phyloP scores from a whole-genome alignment of 2,329 filamentous ascomycete species.

The Trichoderma sp. region DNA sequence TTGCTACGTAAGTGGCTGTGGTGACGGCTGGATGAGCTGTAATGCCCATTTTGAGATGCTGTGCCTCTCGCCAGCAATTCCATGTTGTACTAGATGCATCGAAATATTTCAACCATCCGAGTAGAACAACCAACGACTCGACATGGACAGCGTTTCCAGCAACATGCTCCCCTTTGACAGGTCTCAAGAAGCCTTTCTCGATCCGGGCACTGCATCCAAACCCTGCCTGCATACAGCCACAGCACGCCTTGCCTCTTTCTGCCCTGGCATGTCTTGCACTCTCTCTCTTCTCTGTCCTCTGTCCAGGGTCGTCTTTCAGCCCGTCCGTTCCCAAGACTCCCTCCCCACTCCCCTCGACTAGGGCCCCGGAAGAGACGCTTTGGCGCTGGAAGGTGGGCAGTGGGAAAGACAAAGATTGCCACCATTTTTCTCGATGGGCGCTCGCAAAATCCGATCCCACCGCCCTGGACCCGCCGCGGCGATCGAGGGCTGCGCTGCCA shows the following conservation, averaged over 20 bases:
- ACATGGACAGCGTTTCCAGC: no score
- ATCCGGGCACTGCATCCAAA: conserved; percentile 1
- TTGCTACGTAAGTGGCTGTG: conserved; percentile 3
- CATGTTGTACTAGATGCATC: no score
- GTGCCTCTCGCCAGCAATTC: no score
- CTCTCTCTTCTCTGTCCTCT: not conserved
- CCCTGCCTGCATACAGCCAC: conserved; percentile 12
- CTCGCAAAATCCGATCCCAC: conserved; percentile 18
- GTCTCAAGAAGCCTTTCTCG: not conserved
- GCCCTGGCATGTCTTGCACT: not conserved
- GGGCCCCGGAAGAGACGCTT: not conserved
- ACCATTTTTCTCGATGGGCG: conserved; percentile 19
- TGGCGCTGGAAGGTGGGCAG: not conserved
- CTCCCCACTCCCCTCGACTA: not conserved
- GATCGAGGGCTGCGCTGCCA: conserved; percentile 11
- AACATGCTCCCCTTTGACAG: conserved; percentile 3
- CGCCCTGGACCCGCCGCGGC: not conserved
- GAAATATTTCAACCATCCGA: no score
- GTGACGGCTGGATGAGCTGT: not conserved
- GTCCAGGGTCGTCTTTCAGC: conserved; percentile 13
- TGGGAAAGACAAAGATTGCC: conserved; percentile 6
- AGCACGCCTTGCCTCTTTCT: not conserved
- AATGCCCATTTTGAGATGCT: not conserved
- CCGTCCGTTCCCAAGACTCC: not conserved
- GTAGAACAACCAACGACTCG: no score